Conservation (phyloP, 495 filamentous ascomycete species). For the Neohortaea acidophila region DNA sequence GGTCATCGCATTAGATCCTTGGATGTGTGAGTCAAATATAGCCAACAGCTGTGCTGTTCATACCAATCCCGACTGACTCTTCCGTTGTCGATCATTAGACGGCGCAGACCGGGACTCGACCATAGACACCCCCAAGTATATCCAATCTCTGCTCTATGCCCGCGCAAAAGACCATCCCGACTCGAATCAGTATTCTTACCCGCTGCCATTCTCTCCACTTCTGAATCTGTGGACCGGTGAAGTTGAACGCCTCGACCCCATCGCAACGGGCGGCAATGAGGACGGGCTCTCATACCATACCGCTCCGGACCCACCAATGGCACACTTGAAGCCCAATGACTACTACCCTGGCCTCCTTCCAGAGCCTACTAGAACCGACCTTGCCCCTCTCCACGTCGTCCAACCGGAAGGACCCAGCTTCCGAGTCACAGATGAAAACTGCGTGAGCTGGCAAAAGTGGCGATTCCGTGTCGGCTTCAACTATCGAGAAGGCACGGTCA, state of each 20-base stretch:
- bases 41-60: too few species aligned
- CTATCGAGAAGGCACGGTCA: conserved; percentile 25
- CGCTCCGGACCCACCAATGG: conserved; percentile 5
- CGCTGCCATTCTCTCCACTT: conserved; percentile 9
- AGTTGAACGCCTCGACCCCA: conserved; percentile 7
- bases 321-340: conserved; percentile 11
- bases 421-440: conserved; percentile 16
- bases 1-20: conserved; percentile 8
- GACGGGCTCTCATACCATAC: conserved; percentile 10
- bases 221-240: conserved; percentile 7
- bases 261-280: conserved; percentile 12
- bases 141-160: conserved; percentile 8
- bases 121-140: conserved; percentile 10
- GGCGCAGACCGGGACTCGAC: conserved; percentile 10
- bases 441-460: conserved; percentile 29
- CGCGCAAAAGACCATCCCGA: conserved; percentile 8
- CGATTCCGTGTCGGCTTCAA: conserved; percentile 37
- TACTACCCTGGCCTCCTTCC: conserved; percentile 13
- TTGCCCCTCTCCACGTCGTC: conserved; percentile 25
- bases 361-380: conserved; percentile 8
- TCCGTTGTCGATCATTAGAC: too few species aligned
- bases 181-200: conserved; percentile 13
- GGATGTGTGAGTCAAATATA: too few species aligned
- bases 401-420: conserved; percentile 25
- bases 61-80: too few species aligned